Percentiles rank a stretch among this genome's conserved stretches.
phyloP scores from a whole-genome alignment of 164 flowering plant genomes.

The Dillenia turbinata region DNA sequence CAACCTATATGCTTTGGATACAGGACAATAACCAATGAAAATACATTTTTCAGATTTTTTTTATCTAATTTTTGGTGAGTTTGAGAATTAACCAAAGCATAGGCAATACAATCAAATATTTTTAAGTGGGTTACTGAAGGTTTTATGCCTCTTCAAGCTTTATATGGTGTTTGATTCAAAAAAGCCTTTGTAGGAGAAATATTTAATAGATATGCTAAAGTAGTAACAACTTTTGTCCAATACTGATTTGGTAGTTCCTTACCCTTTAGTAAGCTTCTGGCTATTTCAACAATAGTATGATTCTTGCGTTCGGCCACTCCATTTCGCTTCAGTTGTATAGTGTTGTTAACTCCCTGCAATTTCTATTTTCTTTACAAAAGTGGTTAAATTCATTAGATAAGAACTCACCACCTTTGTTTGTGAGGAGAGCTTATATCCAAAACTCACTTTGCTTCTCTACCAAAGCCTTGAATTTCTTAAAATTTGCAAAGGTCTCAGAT shows the following conservation, averaged over 20 bases:
- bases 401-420: slow-evolving; percentile 12
- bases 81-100: slow-evolving; percentile 1
- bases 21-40: too few species aligned
- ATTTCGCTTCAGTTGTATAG: too few species aligned
- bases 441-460: slow-evolving; percentile 12
- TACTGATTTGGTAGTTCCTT: slow-evolving; percentile 9
- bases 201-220: too few species aligned
- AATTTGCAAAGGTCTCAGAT: slow-evolving; percentile 5
- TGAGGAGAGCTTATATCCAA: neutral
- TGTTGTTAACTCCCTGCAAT: neutral
- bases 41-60: slow-evolving; percentile 3
- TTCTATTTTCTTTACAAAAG: neutral
- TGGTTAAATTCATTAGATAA: slow-evolving; percentile 5
- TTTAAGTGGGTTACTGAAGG: neutral
- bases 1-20: slow-evolving; percentile 8
- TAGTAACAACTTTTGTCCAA: slow-evolving; percentile 5
- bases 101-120: neutral
- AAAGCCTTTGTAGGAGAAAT: slow-evolving; percentile 2
- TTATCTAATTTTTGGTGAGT: slow-evolving; percentile 5
- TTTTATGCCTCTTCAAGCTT: too few species aligned
- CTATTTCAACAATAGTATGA: too few species aligned
- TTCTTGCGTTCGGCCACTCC: too few species aligned
- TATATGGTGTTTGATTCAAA: too few species aligned
- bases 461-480: slow-evolving; percentile 8
- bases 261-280: neutral